Conservation (phyloP, 2,329 filamentous ascomycete species). For the Hypomyces perniciosus region DNA sequence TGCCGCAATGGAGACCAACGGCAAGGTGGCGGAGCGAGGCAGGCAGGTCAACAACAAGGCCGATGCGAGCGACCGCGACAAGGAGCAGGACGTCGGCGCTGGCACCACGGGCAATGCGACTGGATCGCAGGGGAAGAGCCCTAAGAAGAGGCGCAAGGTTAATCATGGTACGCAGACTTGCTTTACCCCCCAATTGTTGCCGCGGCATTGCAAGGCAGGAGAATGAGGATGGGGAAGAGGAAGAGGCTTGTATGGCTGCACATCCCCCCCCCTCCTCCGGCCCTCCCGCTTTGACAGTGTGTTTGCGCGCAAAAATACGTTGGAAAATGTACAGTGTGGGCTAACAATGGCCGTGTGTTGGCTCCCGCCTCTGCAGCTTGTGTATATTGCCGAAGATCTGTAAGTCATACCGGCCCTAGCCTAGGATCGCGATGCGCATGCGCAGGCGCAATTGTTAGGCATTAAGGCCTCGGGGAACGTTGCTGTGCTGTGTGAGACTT, state of each 20-base stretch:
- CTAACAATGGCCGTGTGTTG: conserved; percentile 27
- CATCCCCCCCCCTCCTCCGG: background rate
- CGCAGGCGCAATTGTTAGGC: background rate
- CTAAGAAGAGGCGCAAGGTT: conserved; percentile 82
- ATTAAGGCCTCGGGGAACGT: background rate
- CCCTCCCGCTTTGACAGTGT: background rate
- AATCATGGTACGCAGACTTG: conserved; percentile 66
- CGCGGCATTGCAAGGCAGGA: background rate
- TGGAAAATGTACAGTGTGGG: conserved; percentile 12
- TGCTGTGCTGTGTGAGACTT: background rate
- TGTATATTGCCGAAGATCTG: conserved; percentile 85
- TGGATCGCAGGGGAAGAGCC: conserved; percentile 43
- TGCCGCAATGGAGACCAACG: conserved; percentile 26
- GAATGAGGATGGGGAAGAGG: background rate
- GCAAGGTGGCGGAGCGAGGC: conserved; percentile 21
- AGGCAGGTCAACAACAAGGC: conserved; percentile 22
- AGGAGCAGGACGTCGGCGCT: conserved; percentile 21
- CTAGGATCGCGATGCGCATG: background rate
- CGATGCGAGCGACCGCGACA: conserved; percentile 27
- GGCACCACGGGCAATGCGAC: background rate
- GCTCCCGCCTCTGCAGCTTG: conserved; percentile 51
- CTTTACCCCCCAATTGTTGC: conserved; percentile 11
- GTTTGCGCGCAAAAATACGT: background rate
- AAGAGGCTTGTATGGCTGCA: background rate
- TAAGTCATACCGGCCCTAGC: conserved; percentile 48